Percentiles rank a stretch among this genome's conserved stretches.
Evolutionary conservation across 306 rosid species (phyloP).

Genomic region (Glycine latifolia): DNA sequence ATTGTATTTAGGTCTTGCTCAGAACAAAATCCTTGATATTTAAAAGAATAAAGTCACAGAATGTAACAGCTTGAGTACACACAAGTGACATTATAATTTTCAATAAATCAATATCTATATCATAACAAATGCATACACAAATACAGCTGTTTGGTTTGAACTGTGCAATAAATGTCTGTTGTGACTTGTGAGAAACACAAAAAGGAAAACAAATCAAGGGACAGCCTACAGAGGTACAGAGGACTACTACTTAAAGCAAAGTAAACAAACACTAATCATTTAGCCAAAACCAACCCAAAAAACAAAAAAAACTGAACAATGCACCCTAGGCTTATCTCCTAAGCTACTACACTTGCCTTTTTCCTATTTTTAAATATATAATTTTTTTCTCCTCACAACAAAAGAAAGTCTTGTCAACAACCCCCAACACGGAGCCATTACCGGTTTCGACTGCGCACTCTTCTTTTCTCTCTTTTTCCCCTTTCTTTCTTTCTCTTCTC

Average conservation of each 20-base stretch:
- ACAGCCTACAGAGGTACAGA: constrained; percentile 20
- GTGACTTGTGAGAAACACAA: constrained; percentile 3
- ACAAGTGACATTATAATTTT: no score
- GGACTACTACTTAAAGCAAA: constrained; percentile 21
- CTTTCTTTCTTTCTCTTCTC: not conserved
- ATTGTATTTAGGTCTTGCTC: no score
- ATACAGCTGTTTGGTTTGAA: not conserved
- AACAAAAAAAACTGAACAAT: not conserved
- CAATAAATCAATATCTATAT: not conserved
- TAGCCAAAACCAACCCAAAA: constrained; percentile 4
- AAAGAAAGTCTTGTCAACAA: constrained; percentile 72
- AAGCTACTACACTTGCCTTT: constrained; percentile 35
- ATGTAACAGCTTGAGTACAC: no score
- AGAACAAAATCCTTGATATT: no score
- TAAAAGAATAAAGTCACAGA: no score
- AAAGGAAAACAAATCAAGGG: constrained; percentile 17
- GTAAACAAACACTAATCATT: constrained; percentile 4
- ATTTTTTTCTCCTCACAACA: constrained; percentile 17
- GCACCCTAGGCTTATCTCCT: constrained; percentile 32
- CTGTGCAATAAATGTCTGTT: constrained; percentile 8
- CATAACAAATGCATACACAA: no score
- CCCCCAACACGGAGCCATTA: constrained; percentile 53
- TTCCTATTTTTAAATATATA: constrained; percentile 53
- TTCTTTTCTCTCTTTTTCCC: not conserved
- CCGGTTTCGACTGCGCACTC: constrained; percentile 49